These are phyloP conservation scores for Lodderomyces pseudojiufengensis DNA, from an alignment of 1,139 yeast genomes.

Conservation along the genomic window DNA sequence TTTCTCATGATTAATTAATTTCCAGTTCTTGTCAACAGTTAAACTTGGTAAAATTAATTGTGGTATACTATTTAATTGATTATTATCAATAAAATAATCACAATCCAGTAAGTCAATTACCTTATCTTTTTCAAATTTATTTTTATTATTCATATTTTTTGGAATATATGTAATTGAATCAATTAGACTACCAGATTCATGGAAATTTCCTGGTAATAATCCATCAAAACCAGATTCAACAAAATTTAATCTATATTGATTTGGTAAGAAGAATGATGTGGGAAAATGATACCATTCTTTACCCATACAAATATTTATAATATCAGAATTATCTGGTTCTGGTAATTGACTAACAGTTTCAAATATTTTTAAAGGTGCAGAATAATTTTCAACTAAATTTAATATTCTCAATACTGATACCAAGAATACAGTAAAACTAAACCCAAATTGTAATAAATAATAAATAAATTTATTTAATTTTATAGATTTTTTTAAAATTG, in stretches of 20 bases:
- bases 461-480: constrained; percentile 2
- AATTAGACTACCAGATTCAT: constrained; percentile 32
- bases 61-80: constrained; percentile 18
- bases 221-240: constrained; percentile 82
- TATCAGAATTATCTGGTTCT: constrained; percentile 5
- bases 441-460: constrained; percentile 11
- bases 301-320: constrained; percentile 69
- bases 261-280: constrained; percentile 74
- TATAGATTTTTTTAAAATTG: background rate
- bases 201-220: constrained; percentile 81
- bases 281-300: constrained; percentile 96
- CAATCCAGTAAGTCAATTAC: constrained; percentile 45
- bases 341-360: constrained; percentile 10
- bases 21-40: constrained; percentile 32
- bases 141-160: constrained; percentile 67
- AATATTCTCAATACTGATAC: constrained; percentile 37
- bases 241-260: constrained; percentile 57
- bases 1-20: constrained; percentile 35
- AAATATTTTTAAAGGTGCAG: constrained; percentile 49
- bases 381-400: constrained; percentile 51
- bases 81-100: constrained; percentile 58
- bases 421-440: constrained; percentile 4
- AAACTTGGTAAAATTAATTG: constrained; percentile 13
- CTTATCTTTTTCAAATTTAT: constrained; percentile 55
- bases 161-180: constrained; percentile 46